Evolutionary conservation across 1,284 basidiomycete species (phyloP), one percentile per base, ranked within the genome.

Genomic region (Athelia psychrophila): DNA sequence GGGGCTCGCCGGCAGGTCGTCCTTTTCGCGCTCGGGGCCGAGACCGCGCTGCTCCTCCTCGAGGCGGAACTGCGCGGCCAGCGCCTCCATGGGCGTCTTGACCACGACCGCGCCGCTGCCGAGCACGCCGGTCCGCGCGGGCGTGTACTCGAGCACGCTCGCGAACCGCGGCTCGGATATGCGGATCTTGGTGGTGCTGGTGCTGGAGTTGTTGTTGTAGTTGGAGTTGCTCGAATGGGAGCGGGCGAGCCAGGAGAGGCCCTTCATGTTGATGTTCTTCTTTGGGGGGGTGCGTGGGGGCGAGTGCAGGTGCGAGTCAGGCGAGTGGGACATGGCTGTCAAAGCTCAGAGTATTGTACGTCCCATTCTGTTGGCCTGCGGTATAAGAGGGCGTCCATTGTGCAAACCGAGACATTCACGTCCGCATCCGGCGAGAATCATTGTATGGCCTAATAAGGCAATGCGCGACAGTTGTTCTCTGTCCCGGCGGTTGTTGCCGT

Each of bases 31-130:
- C 1, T 62, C 58, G 13, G 60, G 52, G 12, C 65, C 60, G 51
- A 62, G 54, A 32, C 56, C 58, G 15, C 60, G 57, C 32, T 70
- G 63, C 40, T 58, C 53, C n/a, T 57, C 60, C 30, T 63, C 57
- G 27, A 9, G n/a, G n/a, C 6, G n/a, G 38, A 42, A 42, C 16
- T 46, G 20, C 6, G 44, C n/a, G 16, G 44, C 5, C 8, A 91
- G 71, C 27, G 88, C 88, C 49, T 91, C 88, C 55, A 86, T 81
- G 2, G 88, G 87, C 0, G 88, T 91, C 54, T 83, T 75, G 30
- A 91, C 88, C 20, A 91, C 70, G 2, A 74, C 83, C 13, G 88
- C 88, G 33, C 88, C 87, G 10, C 78, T 64, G 16, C 87, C 88
- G 12, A 90, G 75, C 2, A 70, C 63, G 3, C 81, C 81, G 48